Conservation (phyloP, 352 stramenopile species). For the Globisporangium iwayamae region DNA sequence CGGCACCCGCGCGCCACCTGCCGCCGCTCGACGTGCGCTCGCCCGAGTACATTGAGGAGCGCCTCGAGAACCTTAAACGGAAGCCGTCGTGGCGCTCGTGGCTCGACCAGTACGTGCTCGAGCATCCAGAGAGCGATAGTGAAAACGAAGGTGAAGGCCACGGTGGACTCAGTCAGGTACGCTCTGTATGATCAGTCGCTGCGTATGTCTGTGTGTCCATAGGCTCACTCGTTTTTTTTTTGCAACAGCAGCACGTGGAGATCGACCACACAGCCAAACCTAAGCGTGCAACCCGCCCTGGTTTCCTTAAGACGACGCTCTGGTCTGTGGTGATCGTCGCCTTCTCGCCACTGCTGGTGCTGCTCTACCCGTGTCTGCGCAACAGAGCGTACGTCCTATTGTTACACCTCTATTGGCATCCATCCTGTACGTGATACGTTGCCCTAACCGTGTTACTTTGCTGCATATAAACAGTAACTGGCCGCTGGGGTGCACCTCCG, state of each 20-base stretch:
- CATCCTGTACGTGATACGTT: not conserved
- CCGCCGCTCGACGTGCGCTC: constrained; percentile 66
- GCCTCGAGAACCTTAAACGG: constrained; percentile 84
- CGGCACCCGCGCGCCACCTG: constrained; percentile 22
- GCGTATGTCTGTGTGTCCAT: not conserved
- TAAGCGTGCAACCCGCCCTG: constrained; percentile 7
- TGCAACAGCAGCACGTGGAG: constrained; percentile 5
- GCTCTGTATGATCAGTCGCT: not conserved
- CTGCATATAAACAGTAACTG: constrained; percentile 43
- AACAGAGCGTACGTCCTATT: constrained; percentile 39
- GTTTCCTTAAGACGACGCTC: constrained; percentile 47
- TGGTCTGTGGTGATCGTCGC: constrained; percentile 52
- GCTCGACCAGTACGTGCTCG: constrained; percentile 72
- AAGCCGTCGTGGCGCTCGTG: constrained; percentile 54
- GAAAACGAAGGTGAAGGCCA: constrained; percentile 33
- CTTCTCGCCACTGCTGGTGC: constrained; percentile 54
- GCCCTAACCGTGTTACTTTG: not conserved
- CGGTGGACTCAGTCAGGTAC: constrained; percentile 1
- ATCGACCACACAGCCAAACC: constrained; percentile 12
- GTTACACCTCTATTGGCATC: not conserved
- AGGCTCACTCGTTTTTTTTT: not conserved
- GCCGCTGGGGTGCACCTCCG: constrained; percentile 58
- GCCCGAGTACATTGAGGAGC: constrained; percentile 81
- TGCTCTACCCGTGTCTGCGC: constrained; percentile 51
- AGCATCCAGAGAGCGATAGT: constrained; percentile 34